Evolutionary conservation across 2,329 filamentous ascomycete species (phyloP).

Genomic region (Helotiales sp.): DNA sequence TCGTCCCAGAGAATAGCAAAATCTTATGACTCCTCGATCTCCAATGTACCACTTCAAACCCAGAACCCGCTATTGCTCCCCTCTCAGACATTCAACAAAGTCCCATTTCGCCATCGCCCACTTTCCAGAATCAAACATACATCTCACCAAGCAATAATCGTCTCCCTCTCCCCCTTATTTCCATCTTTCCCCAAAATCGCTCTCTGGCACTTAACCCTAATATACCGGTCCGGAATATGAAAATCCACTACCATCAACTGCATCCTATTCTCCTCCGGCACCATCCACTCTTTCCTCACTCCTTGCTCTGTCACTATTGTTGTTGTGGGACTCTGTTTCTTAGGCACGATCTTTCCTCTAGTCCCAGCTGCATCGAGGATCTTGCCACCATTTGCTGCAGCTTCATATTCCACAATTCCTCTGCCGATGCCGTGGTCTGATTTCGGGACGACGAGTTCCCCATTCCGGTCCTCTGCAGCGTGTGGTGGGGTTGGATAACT

Average conservation of each 20-base stretch:
- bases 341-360: background rate
- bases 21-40: too few species aligned
- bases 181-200: conserved; percentile 23
- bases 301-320: background rate
- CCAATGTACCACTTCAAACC: too few species aligned
- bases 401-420: background rate
- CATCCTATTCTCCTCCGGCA: conserved; percentile 31
- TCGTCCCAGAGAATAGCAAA: background rate
- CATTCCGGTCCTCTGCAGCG: conserved; percentile 6
- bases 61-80: too few species aligned
- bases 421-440: background rate
- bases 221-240: conserved; percentile 30
- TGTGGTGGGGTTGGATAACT: conserved; percentile 11
- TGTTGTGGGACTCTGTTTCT: background rate
- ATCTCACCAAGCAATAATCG: conserved; percentile 30
- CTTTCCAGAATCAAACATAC: background rate
- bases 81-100: too few species aligned
- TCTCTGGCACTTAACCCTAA: conserved; percentile 28
- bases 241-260: conserved; percentile 28
- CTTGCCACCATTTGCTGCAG: background rate
- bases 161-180: conserved; percentile 27
- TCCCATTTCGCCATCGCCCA: too few species aligned
- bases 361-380: background rate
- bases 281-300: conserved; percentile 12
- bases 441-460: too few species aligned